phyloP scores from a whole-genome alignment of 768 basidiomycete genomes.

The Boletales sp. region DNA sequence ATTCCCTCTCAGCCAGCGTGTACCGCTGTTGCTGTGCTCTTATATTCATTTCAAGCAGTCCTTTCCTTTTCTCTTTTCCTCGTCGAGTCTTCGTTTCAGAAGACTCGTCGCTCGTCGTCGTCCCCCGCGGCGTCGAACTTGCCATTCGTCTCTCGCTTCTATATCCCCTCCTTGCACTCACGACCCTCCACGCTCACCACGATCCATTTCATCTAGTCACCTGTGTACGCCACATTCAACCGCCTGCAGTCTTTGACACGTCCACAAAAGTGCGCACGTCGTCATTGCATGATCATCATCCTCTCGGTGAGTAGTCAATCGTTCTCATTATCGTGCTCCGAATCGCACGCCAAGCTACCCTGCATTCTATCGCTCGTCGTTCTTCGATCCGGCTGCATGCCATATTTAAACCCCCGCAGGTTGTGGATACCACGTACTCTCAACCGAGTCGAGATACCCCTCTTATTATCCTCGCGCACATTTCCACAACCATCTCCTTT shows the following conservation, averaged over 20 bases:
- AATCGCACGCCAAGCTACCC: conserved; percentile 1
- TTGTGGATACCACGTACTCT: neutral
- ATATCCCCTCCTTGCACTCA: conserved; percentile 23
- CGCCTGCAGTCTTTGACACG: conserved; percentile 26
- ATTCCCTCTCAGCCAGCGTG: conserved; percentile 9
- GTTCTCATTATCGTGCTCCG: conserved; percentile 5
- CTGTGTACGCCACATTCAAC: conserved; percentile 30
- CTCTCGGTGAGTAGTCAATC: conserved; percentile 33
- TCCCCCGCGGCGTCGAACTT: conserved; percentile 18
- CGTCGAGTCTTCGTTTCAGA: conserved; percentile 23
- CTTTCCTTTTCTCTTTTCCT: conserved; percentile 18
- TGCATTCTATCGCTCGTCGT: too few relatives aligned
- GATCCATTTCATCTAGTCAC: conserved; percentile 30
- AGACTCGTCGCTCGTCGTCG: conserved; percentile 23
- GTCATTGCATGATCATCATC: conserved; percentile 41
- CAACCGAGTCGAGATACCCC: neutral
- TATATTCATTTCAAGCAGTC: conserved; percentile 30
- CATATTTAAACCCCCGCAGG: conserved; percentile 10
- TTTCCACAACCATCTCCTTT: neutral
- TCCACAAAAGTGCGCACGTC: conserved; percentile 38
- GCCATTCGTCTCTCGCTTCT: conserved; percentile 16
- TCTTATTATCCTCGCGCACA: conserved; percentile 2
- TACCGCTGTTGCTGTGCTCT: conserved; percentile 26
- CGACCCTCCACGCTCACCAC: conserved; percentile 39
- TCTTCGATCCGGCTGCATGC: conserved; percentile 5